Evolutionary conservation across 176 grass and related monocot species (phyloP).

Genomic region (Oryza meridionalis): DNA sequence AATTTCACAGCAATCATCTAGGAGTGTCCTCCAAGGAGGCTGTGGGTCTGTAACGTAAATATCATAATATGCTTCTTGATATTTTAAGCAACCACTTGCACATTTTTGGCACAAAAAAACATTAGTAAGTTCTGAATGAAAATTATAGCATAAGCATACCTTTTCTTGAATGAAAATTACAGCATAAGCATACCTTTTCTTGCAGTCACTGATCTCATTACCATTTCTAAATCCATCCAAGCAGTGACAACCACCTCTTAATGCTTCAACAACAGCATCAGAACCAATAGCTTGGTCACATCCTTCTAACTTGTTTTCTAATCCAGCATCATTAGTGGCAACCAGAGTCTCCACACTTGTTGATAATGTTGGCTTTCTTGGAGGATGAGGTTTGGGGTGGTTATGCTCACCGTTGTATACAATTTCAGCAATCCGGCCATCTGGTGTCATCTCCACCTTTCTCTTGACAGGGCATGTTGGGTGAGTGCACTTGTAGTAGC

Average conservation of each 20-base stretch:
- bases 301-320: slow-evolving; percentile 19
- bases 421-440: slow-evolving; percentile 56
- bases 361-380: background rate
- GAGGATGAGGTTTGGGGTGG: slow-evolving; percentile 52
- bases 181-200: slow-evolving; percentile 35
- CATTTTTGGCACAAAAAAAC: background rate
- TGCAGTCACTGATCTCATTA: slow-evolving; percentile 13
- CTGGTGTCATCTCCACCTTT: slow-evolving; percentile 58
- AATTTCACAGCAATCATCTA: background rate
- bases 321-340: background rate
- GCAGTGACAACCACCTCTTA: background rate
- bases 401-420: slow-evolving; percentile 62
- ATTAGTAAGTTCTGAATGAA: background rate
- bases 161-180: background rate
- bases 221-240: slow-evolving; percentile 27
- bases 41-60: background rate
- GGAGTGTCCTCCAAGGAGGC: background rate
- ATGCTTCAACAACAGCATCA: slow-evolving; percentile 2
- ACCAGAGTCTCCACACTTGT: slow-evolving; percentile 29
- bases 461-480: slow-evolving; percentile 64
- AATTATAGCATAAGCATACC: slow-evolving; percentile 23
- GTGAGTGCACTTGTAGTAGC: slow-evolving; percentile 76
- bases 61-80: background rate
- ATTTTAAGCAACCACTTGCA: slow-evolving; percentile 19
- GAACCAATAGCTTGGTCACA: background rate